phyloP scores from a whole-genome alignment of 2,329 filamentous ascomycete species.

The Alternaria arbusti region DNA sequence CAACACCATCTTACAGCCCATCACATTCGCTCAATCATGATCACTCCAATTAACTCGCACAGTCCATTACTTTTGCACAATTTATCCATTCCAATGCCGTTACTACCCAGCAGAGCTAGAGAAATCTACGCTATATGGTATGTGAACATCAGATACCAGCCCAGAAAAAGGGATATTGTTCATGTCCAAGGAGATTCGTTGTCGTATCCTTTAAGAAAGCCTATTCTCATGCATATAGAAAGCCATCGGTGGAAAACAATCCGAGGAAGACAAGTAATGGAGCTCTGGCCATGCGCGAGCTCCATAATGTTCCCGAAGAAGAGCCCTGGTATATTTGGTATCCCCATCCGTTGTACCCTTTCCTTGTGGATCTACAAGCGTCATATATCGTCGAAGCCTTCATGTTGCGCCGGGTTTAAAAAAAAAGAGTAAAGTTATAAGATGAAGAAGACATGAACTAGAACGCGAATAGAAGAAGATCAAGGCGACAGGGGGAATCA shows the following conservation, averaged over 20 bases:
- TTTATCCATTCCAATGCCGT: background rate
- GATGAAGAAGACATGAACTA: background rate
- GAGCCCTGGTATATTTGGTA: background rate
- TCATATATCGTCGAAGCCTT: slow-evolving; percentile 6
- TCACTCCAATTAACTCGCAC: background rate
- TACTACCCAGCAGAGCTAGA: background rate
- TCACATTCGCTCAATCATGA: background rate
- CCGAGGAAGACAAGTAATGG: background rate
- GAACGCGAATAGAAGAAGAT: background rate
- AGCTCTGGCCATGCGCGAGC: background rate
- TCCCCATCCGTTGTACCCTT: background rate
- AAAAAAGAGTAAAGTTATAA: background rate
- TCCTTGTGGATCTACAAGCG: slow-evolving; percentile 5
- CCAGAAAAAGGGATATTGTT: background rate
- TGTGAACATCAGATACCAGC: background rate
- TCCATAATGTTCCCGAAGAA: background rate
- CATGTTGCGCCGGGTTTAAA: background rate
- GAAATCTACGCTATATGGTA: background rate
- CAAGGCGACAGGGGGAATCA: slow-evolving; percentile 15
- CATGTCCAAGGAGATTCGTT: slow-evolving; percentile 5
- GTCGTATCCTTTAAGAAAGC: background rate
- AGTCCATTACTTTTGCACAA: background rate
- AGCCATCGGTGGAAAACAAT: background rate
- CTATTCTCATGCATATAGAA: background rate
- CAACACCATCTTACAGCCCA: no score